A percentile compares a stretch with the other conserved stretches of the same genome.
Conservation (phyloP, 108 stramenopile genomes). For the Conticribra guillardii region DNA sequence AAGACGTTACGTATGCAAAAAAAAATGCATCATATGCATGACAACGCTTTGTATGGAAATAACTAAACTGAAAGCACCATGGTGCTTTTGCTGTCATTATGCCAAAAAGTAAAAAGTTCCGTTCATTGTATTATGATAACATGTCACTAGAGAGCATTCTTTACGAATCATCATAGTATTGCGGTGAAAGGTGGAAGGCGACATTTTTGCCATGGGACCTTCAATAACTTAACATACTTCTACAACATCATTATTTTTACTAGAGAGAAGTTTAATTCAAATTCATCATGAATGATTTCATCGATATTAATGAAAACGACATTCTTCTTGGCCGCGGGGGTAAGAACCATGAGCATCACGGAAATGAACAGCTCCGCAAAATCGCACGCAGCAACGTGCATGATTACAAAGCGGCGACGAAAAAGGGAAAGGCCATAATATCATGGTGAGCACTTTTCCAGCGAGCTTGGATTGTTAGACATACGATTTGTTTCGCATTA, state of each 20-base stretch:
- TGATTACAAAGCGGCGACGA: slow-evolving; percentile 38
- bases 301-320: slow-evolving; percentile 54
- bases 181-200: too few relatives aligned
- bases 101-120: too few relatives aligned
- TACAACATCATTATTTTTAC: not conserved
- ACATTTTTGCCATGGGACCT: too few relatives aligned
- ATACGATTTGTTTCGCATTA: too few relatives aligned
- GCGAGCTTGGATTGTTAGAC: too few relatives aligned
- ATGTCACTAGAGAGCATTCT: too few relatives aligned
- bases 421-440: slow-evolving; percentile 47
- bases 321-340: slow-evolving; percentile 69
- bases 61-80: not conserved
- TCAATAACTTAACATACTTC: not conserved
- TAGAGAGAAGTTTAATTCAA: not conserved
- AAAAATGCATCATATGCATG: not conserved
- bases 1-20: not conserved
- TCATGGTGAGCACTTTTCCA: slow-evolving; percentile 18
- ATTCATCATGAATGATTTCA: not conserved
- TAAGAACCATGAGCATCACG: slow-evolving; percentile 71
- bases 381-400: slow-evolving; percentile 45
- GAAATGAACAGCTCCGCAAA: slow-evolving; percentile 69
- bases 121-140: too few relatives aligned
- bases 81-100: too few relatives aligned
- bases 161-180: too few relatives aligned
- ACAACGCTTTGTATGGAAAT: slow-evolving; percentile 1